phyloP scores from a whole-genome alignment of 495 filamentous ascomycete species.

The Penicillium pancosmium region DNA sequence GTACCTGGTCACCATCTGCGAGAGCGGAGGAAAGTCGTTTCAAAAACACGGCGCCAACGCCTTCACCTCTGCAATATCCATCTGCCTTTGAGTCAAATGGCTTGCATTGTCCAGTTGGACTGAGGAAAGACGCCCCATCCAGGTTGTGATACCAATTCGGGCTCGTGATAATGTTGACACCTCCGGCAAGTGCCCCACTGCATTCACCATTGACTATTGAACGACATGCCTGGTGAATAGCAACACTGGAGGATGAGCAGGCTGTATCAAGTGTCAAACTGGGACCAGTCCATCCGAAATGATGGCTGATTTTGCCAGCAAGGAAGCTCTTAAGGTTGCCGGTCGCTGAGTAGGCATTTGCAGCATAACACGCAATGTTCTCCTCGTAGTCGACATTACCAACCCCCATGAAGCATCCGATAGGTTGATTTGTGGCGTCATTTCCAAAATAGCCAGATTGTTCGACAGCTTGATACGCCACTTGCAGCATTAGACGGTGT shows the following conservation, averaged over 20 bases:
- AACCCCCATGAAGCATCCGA: slow-evolving; percentile 40
- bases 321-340: slow-evolving; percentile 33
- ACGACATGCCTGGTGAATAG: slow-evolving; percentile 36
- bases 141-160: slow-evolving; percentile 36
- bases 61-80: slow-evolving; percentile 46
- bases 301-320: slow-evolving; percentile 32
- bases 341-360: slow-evolving; percentile 36
- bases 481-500: slow-evolving; percentile 51
- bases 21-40: slow-evolving; percentile 63
- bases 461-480: slow-evolving; percentile 51
- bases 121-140: slow-evolving; percentile 43
- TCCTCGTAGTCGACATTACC: slow-evolving; percentile 33
- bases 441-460: slow-evolving; percentile 35
- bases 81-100: slow-evolving; percentile 51
- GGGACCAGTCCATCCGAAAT: slow-evolving; percentile 49
- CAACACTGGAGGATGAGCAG: slow-evolving; percentile 43
- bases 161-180: slow-evolving; percentile 40
- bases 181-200: slow-evolving; percentile 34
- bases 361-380: slow-evolving; percentile 30
- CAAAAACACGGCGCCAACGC: slow-evolving; percentile 35
- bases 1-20: slow-evolving; percentile 61
- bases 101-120: slow-evolving; percentile 60
- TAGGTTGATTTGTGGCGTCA: neutral
- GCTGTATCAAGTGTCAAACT: slow-evolving; percentile 42
- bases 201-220: slow-evolving; percentile 37